phyloP scores from a whole-genome alignment of 257 asterid species.

The Fraxinus cuspidata region DNA sequence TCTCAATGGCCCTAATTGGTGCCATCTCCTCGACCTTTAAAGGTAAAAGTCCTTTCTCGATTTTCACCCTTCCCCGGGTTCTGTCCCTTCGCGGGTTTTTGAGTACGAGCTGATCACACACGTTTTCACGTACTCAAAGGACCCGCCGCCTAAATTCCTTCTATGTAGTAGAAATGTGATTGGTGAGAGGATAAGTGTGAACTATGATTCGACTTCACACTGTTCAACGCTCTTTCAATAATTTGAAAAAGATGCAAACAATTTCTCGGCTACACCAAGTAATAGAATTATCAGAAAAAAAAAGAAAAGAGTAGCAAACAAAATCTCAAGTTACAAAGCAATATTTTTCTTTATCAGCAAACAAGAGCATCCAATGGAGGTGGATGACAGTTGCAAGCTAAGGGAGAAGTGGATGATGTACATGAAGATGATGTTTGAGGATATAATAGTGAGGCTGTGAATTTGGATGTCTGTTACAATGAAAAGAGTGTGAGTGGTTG shows the following conservation, averaged over 20 bases:
- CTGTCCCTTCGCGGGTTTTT: neutral
- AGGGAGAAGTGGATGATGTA: constrained; percentile 22
- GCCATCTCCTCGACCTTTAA: constrained; percentile 23
- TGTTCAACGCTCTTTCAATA: neutral
- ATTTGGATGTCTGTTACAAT: constrained; percentile 40
- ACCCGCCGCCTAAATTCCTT: neutral
- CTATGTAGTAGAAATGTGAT: neutral
- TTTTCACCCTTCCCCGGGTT: neutral
- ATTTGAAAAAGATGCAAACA: neutral
- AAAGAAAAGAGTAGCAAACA: neutral
- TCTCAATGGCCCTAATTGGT: constrained; percentile 17
- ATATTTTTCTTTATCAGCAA: constrained; percentile 33
- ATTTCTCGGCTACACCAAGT: neutral
- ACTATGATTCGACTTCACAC: neutral
- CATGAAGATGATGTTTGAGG: constrained; percentile 24
- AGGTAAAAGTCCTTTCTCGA: constrained; percentile 9
- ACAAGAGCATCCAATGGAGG: constrained; percentile 41
- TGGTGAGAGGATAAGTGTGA: neutral
- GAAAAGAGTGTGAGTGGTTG: constrained; percentile 36
- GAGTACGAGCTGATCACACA: neutral
- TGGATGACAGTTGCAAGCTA: constrained; percentile 32
- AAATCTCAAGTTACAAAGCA: constrained; percentile 32
- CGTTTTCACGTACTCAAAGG: neutral
- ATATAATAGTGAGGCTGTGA: neutral
- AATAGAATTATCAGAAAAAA: neutral